Conservation (phyloP, 257 asterid genomes). For the Gynochthodes officinalis region DNA sequence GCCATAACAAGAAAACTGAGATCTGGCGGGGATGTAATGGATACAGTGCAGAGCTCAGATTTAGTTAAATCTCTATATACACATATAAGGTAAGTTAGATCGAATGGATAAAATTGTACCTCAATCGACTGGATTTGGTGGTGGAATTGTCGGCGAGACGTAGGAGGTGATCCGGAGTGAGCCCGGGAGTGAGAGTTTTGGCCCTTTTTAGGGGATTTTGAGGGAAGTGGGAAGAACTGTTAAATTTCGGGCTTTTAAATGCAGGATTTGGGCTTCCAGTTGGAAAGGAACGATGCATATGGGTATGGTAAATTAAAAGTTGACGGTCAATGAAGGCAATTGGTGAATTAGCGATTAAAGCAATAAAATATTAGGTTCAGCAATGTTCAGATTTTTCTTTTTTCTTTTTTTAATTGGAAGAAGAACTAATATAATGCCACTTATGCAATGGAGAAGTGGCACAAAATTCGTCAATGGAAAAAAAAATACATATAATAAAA, state of each 20-base stretch:
- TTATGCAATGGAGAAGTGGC: too few species aligned
- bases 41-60: conserved; percentile 11
- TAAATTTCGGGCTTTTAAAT: not conserved
- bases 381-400: too few species aligned
- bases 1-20: conserved; percentile 42
- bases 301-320: too few species aligned
- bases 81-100: not conserved
- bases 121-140: not conserved
- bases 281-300: too few species aligned
- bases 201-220: not conserved
- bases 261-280: conserved; percentile 1
- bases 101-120: not conserved
- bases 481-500: too few species aligned
- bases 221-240: not conserved
- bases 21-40: conserved; percentile 35
- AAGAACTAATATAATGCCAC: too few species aligned
- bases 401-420: too few species aligned
- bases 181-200: not conserved
- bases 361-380: too few species aligned
- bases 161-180: not conserved
- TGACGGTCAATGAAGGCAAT: too few species aligned
- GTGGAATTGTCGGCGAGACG: not conserved
- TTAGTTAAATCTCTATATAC: not conserved
- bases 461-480: too few species aligned
- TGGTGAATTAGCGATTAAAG: too few species aligned